Conservation (phyloP, 164 flowering plant species). For the Platanus orientalis region DNA sequence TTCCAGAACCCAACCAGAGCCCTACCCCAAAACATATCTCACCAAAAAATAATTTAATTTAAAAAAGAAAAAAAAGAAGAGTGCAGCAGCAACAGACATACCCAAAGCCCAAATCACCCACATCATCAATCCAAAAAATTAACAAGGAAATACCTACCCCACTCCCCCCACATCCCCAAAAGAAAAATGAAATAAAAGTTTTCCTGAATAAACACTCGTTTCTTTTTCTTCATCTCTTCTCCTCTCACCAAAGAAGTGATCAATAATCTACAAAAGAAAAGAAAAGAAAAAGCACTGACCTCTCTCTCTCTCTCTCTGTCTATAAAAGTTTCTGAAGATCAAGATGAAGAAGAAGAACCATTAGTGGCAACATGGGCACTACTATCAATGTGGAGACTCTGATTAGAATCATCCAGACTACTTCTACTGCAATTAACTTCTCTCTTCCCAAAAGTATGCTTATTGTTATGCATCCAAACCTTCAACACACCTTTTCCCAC, state of each 20-base stretch:
- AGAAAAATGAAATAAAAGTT: neutral
- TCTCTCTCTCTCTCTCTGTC: neutral
- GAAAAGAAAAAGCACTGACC: neutral
- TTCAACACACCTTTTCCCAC: conserved; percentile 52
- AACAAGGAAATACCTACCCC: neutral
- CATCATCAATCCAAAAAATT: neutral
- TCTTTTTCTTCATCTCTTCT: neutral
- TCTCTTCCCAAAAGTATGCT: conserved; percentile 37
- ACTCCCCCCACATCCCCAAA: too few relatives aligned
- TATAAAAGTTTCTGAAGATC: neutral
- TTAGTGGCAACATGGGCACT: conserved; percentile 18
- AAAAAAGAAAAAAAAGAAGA: too few relatives aligned
- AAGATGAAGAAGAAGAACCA: conserved; percentile 31
- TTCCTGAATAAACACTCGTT: conserved; percentile 6
- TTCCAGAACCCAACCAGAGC: too few relatives aligned
- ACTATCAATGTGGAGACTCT: neutral
- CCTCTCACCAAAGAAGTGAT: neutral
- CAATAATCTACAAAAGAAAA: neutral
- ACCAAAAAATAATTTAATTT: too few relatives aligned
- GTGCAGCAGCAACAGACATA: too few relatives aligned
- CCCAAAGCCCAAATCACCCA: conserved; percentile 2
- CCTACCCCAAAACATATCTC: too few relatives aligned
- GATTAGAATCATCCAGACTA: neutral
- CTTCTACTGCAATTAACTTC: neutral
- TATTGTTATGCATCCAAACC: conserved; percentile 92